Percentiles rank a stretch among this genome's conserved stretches.
These are phyloP conservation scores for Epithele typhae DNA, from an alignment of 768 basidiomycete genomes.

Conservation along the genomic window DNA sequence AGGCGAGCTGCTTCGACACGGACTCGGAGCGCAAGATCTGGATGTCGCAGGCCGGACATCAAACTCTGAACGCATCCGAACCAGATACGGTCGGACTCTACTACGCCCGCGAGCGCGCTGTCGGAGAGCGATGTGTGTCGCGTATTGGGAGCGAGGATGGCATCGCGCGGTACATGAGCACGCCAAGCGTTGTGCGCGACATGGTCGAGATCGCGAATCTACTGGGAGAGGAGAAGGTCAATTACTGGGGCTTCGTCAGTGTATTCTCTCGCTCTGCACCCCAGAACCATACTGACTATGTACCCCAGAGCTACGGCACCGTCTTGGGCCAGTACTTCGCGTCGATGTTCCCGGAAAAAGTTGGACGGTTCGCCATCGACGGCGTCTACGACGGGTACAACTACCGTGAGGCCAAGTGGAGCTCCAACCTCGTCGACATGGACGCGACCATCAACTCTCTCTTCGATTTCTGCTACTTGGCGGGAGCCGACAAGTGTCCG, in stretches of 20 bases:
- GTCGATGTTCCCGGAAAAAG: conserved; percentile 29
- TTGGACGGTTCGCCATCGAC: conserved; percentile 28
- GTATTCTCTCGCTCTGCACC: too few species aligned
- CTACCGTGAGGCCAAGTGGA: conserved; percentile 18
- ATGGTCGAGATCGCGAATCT: conserved; percentile 26
- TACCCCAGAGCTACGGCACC: conserved; percentile 13
- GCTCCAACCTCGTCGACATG: conserved; percentile 20
- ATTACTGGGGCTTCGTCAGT: conserved; percentile 28
- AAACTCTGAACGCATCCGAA: conserved; percentile 11
- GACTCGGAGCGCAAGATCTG: conserved; percentile 9
- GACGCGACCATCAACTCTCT: conserved; percentile 18
- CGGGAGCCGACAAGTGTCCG: conserved; percentile 20
- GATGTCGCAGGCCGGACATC: conserved; percentile 6
- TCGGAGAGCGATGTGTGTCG: conserved; percentile 8
- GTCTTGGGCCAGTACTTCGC: conserved; percentile 24
- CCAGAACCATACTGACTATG: too few species aligned
- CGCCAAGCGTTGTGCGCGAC: conserved; percentile 25
- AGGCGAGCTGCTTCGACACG: conserved; percentile 12
- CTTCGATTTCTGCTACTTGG: conserved; percentile 16
- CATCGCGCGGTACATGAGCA: conserved; percentile 21
- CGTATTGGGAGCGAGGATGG: conserved; percentile 16
- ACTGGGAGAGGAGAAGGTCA: conserved; percentile 25
- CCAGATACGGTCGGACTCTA: conserved; percentile 1
- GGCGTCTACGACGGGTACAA: conserved; percentile 25
- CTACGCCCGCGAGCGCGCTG: conserved; percentile 6